phyloP scores from a whole-genome alignment of 441 rosid species.

The Croton laevigatus region DNA sequence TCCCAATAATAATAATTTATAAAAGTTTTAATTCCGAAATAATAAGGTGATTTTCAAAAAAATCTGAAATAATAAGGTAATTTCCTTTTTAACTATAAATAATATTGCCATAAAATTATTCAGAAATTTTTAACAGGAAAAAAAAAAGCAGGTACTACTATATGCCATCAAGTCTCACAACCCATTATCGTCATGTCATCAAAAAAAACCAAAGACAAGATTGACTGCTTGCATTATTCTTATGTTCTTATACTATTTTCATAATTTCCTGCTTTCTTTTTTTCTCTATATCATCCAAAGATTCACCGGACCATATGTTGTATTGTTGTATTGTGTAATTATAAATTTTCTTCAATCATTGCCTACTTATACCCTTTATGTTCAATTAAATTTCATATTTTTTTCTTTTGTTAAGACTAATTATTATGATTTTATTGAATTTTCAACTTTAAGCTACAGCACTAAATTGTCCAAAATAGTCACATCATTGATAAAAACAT shows the following conservation, averaged over 20 bases:
- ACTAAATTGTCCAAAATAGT: not conserved
- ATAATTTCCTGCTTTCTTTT: not conserved
- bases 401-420: too few species aligned
- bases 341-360: not conserved
- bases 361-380: not conserved
- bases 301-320: not conserved
- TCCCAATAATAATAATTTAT: too few species aligned
- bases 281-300: not conserved
- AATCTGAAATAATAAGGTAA: too few species aligned
- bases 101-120: too few species aligned
- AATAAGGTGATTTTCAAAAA: too few species aligned
- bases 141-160: not conserved
- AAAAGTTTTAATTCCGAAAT: too few species aligned
- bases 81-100: too few species aligned
- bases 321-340: too few species aligned
- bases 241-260: not conserved
- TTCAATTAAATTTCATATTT: too few species aligned
- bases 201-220: constrained; percentile 9
- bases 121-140: too few species aligned
- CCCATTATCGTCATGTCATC: constrained; percentile 9
- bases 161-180: not conserved
- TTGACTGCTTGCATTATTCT: not conserved
- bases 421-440: not conserved
- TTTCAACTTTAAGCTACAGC: not conserved
- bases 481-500: not conserved